Percentiles rank a stretch among this genome's conserved stretches.
phyloP scores from a whole-genome alignment of 768 basidiomycete genomes.

The Podaxis sp. region DNA sequence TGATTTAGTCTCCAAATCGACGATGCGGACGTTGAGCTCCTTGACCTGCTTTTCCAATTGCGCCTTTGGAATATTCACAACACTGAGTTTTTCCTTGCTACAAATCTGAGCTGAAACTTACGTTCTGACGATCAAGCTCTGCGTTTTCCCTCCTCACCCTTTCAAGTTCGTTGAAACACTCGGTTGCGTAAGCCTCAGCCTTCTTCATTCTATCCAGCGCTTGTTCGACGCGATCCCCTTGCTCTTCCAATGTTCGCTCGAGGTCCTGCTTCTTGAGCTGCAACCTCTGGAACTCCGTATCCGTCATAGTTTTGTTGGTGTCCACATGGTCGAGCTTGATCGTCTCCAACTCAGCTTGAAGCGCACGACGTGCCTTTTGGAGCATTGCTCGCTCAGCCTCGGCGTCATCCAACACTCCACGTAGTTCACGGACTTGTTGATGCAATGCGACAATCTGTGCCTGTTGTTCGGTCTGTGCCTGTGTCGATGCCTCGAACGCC shows the following conservation, averaged over 20 bases:
- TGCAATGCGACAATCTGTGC: slow-evolving; percentile 79
- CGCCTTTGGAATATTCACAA: slow-evolving; percentile 42
- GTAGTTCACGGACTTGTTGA: slow-evolving; percentile 81
- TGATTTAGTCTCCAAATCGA: slow-evolving; percentile 78
- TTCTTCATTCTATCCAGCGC: slow-evolving; percentile 78
- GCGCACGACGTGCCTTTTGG: slow-evolving; percentile 75
- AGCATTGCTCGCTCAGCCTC: slow-evolving; percentile 76
- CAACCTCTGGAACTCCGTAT: slow-evolving; percentile 70
- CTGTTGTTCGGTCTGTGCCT: slow-evolving; percentile 77
- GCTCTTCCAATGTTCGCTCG: slow-evolving; percentile 72
- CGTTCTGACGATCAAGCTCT: slow-evolving; percentile 73
- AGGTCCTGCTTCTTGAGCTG: slow-evolving; percentile 81
- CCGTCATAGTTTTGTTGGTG: slow-evolving; percentile 62
- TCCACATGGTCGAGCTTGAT: slow-evolving; percentile 77
- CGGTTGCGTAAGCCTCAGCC: slow-evolving; percentile 70
- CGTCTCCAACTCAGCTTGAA: slow-evolving; percentile 77
- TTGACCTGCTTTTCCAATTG: slow-evolving; percentile 82
- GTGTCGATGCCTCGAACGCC: slow-evolving; percentile 69
- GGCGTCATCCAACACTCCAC: slow-evolving; percentile 77
- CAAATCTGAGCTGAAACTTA: slow-evolving; percentile 24
- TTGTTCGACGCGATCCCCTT: slow-evolving; percentile 67
- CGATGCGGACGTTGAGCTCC: slow-evolving; percentile 76
- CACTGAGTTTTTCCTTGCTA: neutral
- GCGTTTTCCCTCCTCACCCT: slow-evolving; percentile 79
- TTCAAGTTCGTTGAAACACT: slow-evolving; percentile 73